Evolutionary conservation across 441 rosid species (phyloP).

Genomic region (Eruca vesicaria): DNA sequence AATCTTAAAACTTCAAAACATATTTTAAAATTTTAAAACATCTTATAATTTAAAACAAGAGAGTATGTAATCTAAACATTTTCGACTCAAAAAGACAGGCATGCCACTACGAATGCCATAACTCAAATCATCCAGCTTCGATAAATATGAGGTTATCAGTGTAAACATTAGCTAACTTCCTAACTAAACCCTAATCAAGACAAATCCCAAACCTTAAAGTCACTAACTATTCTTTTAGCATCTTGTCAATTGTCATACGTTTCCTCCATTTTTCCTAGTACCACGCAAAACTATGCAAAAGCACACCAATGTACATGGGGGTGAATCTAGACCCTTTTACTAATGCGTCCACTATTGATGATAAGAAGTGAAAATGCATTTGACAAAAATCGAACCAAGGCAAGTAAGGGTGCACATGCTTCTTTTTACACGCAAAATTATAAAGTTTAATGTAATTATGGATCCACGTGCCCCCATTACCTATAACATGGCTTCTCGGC

Average conservation of each 20-base stretch:
- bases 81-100: conserved; percentile 54
- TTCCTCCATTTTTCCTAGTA: conserved; percentile 59
- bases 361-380: no score
- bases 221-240: not conserved
- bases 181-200: conserved; percentile 48
- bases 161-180: conserved; percentile 56
- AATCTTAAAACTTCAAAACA: no score
- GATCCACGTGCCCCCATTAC: no score
- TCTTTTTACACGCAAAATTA: no score
- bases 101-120: conserved; percentile 41
- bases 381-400: no score
- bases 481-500: not conserved
- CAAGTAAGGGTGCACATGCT: no score
- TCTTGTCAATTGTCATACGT: conserved; percentile 40
- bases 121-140: conserved; percentile 61
- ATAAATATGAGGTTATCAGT: conserved; percentile 62
- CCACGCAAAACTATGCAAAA: conserved; percentile 45
- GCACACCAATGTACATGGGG: no score
- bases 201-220: not conserved
- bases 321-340: no score
- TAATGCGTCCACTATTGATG: no score
- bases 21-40: no score
- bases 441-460: no score
- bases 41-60: no score
- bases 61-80: conserved; percentile 52